A percentile compares a stretch with the other conserved stretches of the same genome.
phyloP scores from a whole-genome alignment of 2,329 filamentous ascomycete species.

The Stachybotrys echinatus region DNA sequence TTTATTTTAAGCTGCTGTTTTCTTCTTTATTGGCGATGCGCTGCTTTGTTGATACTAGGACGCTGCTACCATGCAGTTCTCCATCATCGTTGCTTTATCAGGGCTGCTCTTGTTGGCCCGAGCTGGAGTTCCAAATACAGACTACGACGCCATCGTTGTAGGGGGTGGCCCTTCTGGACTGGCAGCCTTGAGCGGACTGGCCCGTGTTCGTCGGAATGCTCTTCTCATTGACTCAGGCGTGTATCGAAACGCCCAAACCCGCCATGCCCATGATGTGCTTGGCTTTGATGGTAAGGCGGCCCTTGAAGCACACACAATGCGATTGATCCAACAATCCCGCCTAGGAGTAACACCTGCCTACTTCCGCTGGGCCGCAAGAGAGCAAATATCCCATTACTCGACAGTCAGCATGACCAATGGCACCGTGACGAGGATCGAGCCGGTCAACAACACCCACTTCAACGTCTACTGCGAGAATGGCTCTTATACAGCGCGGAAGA shows the following conservation, averaged over 20 bases:
- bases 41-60: no score
- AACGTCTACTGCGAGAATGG: conserved; percentile 25
- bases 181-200: conserved; percentile 49
- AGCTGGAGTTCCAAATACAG: conserved; percentile 9
- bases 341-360: conserved; percentile 49
- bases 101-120: conserved; percentile 9
- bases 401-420: conserved; percentile 46
- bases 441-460: conserved; percentile 37
- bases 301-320: neutral
- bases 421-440: conserved; percentile 40
- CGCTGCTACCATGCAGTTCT: conserved; percentile 13
- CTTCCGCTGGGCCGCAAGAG: conserved; percentile 48
- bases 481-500: conserved; percentile 42
- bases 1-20: no score
- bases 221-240: conserved; percentile 53
- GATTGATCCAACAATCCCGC: neutral
- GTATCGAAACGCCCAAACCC: conserved; percentile 52
- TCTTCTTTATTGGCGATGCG: no score
- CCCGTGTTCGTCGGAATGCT: conserved; percentile 48
- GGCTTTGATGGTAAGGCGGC: conserved; percentile 47
- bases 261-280: conserved; percentile 57
- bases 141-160: conserved; percentile 52
- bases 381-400: conserved; percentile 45
- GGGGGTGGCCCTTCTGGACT: conserved; percentile 55
- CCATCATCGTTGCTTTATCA: conserved; percentile 2